phyloP scores from a whole-genome alignment of 176 grass and related monocot genomes.

The Aegilops speltoides region DNA sequence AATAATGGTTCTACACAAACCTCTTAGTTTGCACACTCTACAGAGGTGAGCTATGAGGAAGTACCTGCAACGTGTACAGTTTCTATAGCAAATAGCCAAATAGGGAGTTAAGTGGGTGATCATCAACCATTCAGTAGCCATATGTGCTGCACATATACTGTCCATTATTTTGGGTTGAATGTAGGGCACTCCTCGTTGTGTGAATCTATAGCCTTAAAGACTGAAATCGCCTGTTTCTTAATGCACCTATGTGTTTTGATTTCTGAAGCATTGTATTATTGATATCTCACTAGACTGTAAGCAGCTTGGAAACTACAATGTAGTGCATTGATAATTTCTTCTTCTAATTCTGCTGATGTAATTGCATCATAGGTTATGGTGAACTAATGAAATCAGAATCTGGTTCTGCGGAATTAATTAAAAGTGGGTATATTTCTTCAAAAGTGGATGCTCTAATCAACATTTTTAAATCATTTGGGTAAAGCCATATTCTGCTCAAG shows the following conservation, averaged over 20 bases:
- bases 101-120: background rate
- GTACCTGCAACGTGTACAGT: background rate
- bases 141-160: background rate
- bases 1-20: background rate
- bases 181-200: background rate
- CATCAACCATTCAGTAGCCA: background rate
- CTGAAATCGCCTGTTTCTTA: background rate
- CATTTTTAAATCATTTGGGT: constrained; percentile 88
- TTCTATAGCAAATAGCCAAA: background rate
- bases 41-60: background rate
- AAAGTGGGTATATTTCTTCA: constrained; percentile 74
- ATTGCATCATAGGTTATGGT: constrained; percentile 49
- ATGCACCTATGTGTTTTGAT: background rate
- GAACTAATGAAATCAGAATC: constrained; percentile 69
- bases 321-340: constrained; percentile 2
- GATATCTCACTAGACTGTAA: constrained; percentile 9
- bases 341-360: constrained; percentile 16
- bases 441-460: constrained; percentile 74
- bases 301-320: constrained; percentile 18
- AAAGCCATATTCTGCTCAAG: constrained; percentile 22
- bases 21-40: constrained; percentile 16
- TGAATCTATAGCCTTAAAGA: constrained; percentile 1
- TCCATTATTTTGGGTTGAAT: background rate
- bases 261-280: constrained; percentile 17
- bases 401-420: constrained; percentile 52